Base-by-base conservation (phyloP, 352 stramenopile species). In the Phytophthora podocarpi region DNA sequence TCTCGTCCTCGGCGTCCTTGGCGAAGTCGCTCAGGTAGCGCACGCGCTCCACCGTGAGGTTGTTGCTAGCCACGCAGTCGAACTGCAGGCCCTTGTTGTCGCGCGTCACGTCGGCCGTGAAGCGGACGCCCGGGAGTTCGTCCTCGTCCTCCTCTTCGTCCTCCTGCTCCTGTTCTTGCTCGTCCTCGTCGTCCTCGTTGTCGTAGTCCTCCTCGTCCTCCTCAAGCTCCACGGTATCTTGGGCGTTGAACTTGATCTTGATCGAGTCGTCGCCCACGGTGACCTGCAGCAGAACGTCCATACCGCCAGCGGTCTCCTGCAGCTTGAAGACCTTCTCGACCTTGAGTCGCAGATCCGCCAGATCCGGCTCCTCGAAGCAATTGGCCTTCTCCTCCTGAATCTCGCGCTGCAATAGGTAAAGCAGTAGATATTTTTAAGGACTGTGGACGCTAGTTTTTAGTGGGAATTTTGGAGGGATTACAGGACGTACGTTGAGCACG, bases 331-430 rank as follows among this genome's bases (percentile, higher is more conserved):
- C 70, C 54, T 85, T 65, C 52, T 81, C 72, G 49, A 95, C 74
- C 66, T 89, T 82, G 28, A 72, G 61, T 26, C 85, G 85, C 42
- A 95, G 74, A 42, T 78, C 58, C 59, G 90, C 80, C 42, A 95
- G 73, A 58, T 90, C 81, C 20, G 85, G 67, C 36, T 77, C 76
- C 32, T 91, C 83, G 49, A 91, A 89, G 72, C 77, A 90, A 74
- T 95, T 95, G 64, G 75, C 83, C 74, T 93, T 95, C 64, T 93
- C 83, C 54, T 95, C 83, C 20, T 79, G 65, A 23, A 93, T 71
- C 70, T 95, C 85, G 20, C 85, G 85, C 80, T 90, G 41, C 7
- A 70, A 18, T 31, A 40, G 20, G 5, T 15, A 53, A 36, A 50
- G 32, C 13, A 60, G 27, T 6, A 24, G n/a, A n/a, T 12, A n/a